Evolutionary conservation across 2,329 filamentous ascomycete species (phyloP).

Genomic region (Parasarocladium wereldwijsianum): DNA sequence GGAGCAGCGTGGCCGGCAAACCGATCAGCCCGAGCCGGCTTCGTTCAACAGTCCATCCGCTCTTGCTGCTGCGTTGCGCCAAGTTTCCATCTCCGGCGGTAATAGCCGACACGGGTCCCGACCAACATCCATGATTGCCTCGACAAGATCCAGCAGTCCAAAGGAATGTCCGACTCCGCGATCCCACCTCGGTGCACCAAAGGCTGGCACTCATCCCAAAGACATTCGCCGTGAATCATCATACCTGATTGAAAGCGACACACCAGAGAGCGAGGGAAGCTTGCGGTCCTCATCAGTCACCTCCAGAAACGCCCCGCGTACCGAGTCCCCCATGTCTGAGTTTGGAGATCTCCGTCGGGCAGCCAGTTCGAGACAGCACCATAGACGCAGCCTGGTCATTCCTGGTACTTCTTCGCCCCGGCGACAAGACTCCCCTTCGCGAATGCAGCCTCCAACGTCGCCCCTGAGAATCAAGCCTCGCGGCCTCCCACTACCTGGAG

Average conservation of each 20-base stretch:
- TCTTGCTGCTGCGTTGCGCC: conserved; percentile 37
- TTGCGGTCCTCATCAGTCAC: conserved; percentile 65
- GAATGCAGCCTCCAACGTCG: conserved; percentile 65
- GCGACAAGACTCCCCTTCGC: conserved; percentile 78
- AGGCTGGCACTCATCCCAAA: conserved; percentile 41
- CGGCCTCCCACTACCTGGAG: conserved; percentile 39
- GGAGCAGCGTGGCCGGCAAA: conserved; percentile 8
- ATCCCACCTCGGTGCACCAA: conserved; percentile 54
- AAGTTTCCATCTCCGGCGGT: conserved; percentile 18
- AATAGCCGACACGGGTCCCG: conserved; percentile 24
- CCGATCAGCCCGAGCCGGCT: conserved; percentile 33
- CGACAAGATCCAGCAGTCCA: conserved; percentile 79
- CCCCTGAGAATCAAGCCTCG: conserved; percentile 82
- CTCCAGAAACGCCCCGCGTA: conserved; percentile 52
- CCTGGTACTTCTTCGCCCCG: conserved; percentile 65
- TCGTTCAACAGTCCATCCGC: conserved; percentile 29
- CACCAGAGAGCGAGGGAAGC: conserved; percentile 77
- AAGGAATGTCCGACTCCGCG: conserved; percentile 82
- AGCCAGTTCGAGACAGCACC: conserved; percentile 66
- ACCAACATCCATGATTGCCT: conserved; percentile 42
- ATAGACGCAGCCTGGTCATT: conserved; percentile 75
- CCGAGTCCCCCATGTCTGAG: conserved; percentile 84
- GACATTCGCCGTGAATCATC: conserved; percentile 59
- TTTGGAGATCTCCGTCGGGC: conserved; percentile 61
- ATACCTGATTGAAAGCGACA: conserved; percentile 69